phyloP scores from a whole-genome alignment of 169 alveolate species.

The Plasmodium knowlesi region DNA sequence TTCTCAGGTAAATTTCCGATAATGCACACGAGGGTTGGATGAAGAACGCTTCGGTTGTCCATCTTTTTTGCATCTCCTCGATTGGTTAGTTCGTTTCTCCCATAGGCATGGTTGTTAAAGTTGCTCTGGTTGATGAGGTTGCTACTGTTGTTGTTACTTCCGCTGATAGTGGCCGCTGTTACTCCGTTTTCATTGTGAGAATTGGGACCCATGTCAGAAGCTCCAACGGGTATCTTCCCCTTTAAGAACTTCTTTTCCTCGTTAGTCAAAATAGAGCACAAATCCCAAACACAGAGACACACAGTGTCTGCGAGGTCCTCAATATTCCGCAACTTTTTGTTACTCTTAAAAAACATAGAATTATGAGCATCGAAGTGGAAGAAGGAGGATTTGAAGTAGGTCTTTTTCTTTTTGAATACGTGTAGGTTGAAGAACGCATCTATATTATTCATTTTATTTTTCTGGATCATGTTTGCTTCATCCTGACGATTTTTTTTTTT shows the following conservation, averaged over 20 bases:
- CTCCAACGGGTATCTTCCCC: not conserved
- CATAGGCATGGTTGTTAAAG: not conserved
- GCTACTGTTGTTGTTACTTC: not conserved
- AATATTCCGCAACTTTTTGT: constrained; percentile 7
- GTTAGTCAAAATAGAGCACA: constrained; percentile 48
- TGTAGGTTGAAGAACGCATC: constrained; percentile 52
- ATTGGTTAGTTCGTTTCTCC: not conserved
- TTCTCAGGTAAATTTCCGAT: constrained; percentile 28
- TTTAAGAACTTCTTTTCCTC: constrained; percentile 23
- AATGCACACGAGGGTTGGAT: constrained; percentile 54
- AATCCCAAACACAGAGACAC: constrained; percentile 62
- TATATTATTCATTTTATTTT: not conserved
- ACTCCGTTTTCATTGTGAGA: not conserved
- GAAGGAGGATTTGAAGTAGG: constrained; percentile 37
- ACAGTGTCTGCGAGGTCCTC: not conserved
- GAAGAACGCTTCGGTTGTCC: not conserved
- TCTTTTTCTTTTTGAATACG: constrained; percentile 32
- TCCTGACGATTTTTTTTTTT: not conserved
- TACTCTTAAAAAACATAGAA: constrained; percentile 26
- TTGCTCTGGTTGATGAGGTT: not conserved
- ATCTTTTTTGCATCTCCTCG: not conserved
- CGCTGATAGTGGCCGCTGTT: not conserved
- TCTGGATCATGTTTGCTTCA: not conserved
- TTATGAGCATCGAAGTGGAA: constrained; percentile 37
- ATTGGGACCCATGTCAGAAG: not conserved